Base-by-base conservation (phyloP, 1,139 yeast genomes). In the Candida sp. region DNA sequence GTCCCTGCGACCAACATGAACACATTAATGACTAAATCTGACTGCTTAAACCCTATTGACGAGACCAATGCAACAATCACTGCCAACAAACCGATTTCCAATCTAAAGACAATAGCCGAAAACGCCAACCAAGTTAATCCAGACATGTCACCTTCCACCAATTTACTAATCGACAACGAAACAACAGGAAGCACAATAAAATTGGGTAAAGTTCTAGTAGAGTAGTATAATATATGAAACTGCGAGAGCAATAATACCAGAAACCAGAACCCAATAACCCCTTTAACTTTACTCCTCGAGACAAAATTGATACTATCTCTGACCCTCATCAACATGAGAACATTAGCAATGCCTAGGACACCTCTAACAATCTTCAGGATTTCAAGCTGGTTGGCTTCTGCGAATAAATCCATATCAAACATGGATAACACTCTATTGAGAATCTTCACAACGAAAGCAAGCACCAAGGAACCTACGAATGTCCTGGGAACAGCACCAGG, bases 401-500 rank as follows among this genome's bases (percentile, higher is more conserved):
- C 40, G 5, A 56, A 36, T 32, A 67, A 47, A 23, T 58, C 48
- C 19, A 53, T 40, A 1, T 64, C 64, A 8, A 63, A 40, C 4
- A 54, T 29, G 1, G 53, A 15, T 29, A 49, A 37, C 12, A 53
- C 39, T 4, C 48, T 46, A 32, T 75, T 75, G 41, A 74, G 60
- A 0, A 48, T 51, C 67, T 61, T 46, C 19, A 62, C 55, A 1
- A 79, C 43, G 0, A 60, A 56, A 0, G 88, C 73, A 7, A 89
- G 52, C 1, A 78, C 48, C 44, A 84, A 53, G n/a, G 95, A 76
- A 2, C 96, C 96, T 5, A 88, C 58, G 54, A 90, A 91, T 0
- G 96, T 79, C 43, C 97, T 72, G 21, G 96, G 97, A 4, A 91
- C 97, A 2, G 74, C 93, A 1, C 98, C 97, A 0, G 97, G 96